Base-by-base conservation (phyloP, 768 basidiomycete species). In the Macrolepiota albuminosa region DNA sequence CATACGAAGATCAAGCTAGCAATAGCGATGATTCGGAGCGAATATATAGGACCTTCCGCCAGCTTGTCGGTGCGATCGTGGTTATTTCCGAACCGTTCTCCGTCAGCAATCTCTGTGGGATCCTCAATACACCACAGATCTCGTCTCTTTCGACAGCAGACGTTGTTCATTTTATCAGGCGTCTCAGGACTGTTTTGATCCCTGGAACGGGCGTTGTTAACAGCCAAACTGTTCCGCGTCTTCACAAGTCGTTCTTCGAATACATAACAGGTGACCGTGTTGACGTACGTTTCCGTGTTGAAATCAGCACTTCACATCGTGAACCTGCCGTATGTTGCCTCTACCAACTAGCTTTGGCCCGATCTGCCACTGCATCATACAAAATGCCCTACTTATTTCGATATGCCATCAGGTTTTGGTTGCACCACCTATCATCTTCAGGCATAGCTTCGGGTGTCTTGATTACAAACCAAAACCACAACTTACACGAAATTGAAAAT, bases 201-300 rank as follows among this genome's bases (percentile, higher is more conserved):
- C 36, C 57, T 16, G 66, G 66, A 24, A 48, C 56, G 16, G 58
- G 58, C 21, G 43, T 56, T 4, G 49, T 67, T 21, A 46, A 60
- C 14, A 34, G 43, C 18, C 18, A 47, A 34, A 65, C 66, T 37
- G 46, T 63, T 24, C 66, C 66, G 9, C 61, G 66, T 14, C 37
- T 67, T 26, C 66, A 67, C 51, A 63, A 57, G 53, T 67, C 64
- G 26, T 62, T 67, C 31, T 59, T 54, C 45, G 64, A 65, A 26
- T 65, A 62, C 48, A 52, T 61, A 45, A 65, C 64, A 26, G 58
- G 59, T n/a, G 39, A 42, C 10, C 21, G 18, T 21, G 36, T 63
- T 18, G 57, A 56, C 29, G 9, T 29, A 7, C 48, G 26, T 16
- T 61, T 59, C 40, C 46, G 53, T 4, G 49, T 64, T 6, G 54